Percentiles rank a stretch among this genome's conserved stretches.
These are phyloP conservation scores for Aspergillus tubingensis DNA, from an alignment of 2,329 filamentous ascomycete genomes.

Conservation along the genomic window DNA sequence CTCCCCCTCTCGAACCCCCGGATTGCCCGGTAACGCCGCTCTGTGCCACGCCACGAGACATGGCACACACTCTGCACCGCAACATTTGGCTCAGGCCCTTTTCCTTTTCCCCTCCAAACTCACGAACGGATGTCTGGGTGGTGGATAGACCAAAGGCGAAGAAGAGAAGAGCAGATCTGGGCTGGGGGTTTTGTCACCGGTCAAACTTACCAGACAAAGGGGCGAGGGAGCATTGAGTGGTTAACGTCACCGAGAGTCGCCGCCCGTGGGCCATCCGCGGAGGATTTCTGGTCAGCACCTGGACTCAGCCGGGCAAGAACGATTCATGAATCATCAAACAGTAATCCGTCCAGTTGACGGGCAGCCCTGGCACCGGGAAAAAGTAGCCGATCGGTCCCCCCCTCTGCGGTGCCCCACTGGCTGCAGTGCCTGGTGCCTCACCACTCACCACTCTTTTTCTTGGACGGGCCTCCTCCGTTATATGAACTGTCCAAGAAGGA, in stretches of 20 bases:
- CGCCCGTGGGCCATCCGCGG: slow-evolving; percentile 3
- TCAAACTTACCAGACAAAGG: slow-evolving; percentile 17
- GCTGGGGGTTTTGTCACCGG: not conserved
- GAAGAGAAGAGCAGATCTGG: not conserved
- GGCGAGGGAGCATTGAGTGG: slow-evolving; percentile 15
- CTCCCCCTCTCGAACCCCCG: no score
- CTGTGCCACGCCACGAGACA: not conserved
- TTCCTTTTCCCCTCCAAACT: not conserved
- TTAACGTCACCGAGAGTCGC: slow-evolving; percentile 20
- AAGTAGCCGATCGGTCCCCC: slow-evolving; percentile 8
- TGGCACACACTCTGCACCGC: not conserved
- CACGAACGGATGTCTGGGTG: not conserved
- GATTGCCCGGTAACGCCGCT: not conserved
- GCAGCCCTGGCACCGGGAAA: slow-evolving; percentile 3
- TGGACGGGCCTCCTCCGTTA: not conserved
- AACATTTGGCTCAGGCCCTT: not conserved
- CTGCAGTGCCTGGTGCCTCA: slow-evolving; percentile 15
- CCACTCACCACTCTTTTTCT: not conserved
- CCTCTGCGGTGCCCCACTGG: slow-evolving; percentile 4
- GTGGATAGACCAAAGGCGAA: not conserved
- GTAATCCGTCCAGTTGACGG: not conserved
- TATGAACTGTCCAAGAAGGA: slow-evolving; percentile 5
- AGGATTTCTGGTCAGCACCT: slow-evolving; percentile 6
- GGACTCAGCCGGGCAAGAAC: not conserved
- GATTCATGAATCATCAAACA: slow-evolving; percentile 12